Evolutionary conservation across 441 rosid genomes (phyloP).

Genomic region (Rhodomyrtus psidioides): DNA sequence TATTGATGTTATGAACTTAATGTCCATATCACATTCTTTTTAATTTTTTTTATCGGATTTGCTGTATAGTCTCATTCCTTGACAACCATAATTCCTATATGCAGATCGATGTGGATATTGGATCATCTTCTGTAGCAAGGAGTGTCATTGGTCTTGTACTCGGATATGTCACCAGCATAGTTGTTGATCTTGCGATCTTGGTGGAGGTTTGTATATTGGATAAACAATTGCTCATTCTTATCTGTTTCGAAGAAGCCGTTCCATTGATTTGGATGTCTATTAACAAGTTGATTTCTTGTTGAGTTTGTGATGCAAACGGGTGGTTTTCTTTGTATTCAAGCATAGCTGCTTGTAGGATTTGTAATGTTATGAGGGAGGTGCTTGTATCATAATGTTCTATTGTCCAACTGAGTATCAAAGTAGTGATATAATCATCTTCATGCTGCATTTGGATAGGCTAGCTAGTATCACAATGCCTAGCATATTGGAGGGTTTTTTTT

Average conservation of each 20-base stretch:
- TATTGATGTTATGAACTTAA: neutral
- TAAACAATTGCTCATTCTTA: neutral
- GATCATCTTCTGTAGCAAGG: conserved; percentile 98
- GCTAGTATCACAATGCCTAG: neutral
- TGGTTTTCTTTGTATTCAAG: neutral
- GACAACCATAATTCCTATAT: neutral
- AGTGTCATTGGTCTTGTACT: conserved; percentile 91
- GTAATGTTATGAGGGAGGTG: neutral
- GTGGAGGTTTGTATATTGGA: conserved; percentile 58
- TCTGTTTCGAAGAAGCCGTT: neutral
- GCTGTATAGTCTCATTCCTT: neutral
- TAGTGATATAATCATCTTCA: neutral
- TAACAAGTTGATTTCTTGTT: neutral
- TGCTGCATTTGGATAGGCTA: neutral
- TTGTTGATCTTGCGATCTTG: conserved; percentile 93
- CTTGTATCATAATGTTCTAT: neutral
- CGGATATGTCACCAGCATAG: conserved; percentile 89
- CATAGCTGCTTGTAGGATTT: neutral
- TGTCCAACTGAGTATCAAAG: neutral
- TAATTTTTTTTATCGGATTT: neutral
- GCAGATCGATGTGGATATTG: conserved; percentile 98
- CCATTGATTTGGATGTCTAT: neutral
- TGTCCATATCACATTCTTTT: neutral
- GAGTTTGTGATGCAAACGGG: neutral
- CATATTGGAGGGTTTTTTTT: neutral